phyloP scores from a whole-genome alignment of 2,329 filamentous ascomycete species.

The Lachnellula cervina region DNA sequence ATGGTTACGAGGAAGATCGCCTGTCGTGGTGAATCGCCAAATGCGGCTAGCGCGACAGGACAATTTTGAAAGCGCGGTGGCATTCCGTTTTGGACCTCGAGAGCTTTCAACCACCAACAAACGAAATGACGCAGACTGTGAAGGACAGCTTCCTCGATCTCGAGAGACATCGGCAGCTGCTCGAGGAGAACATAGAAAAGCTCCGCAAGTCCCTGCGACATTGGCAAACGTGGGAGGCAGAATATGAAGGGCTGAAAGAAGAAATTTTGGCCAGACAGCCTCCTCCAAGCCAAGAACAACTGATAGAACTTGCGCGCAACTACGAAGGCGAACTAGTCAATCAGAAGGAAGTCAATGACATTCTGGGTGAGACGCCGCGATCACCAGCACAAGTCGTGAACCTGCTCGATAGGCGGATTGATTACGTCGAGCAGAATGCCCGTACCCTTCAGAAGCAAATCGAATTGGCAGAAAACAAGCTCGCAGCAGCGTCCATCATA shows the following conservation, averaged over 20 bases:
- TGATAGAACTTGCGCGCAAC: conserved; percentile 47
- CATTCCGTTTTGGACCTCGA: not conserved
- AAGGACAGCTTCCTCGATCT: conserved; percentile 54
- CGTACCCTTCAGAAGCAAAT: conserved; percentile 66
- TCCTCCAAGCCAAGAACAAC: conserved; percentile 43
- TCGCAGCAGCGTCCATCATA: conserved; percentile 57
- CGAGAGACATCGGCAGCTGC: conserved; percentile 67
- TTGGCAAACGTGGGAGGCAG: conserved; percentile 87
- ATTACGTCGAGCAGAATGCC: conserved; percentile 85
- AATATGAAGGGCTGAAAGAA: conserved; percentile 86
- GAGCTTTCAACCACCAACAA: not conserved
- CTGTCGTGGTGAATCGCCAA: too few relatives aligned
- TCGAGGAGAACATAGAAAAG: conserved; percentile 71
- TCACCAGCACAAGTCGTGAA: conserved; percentile 59
- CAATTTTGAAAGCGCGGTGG: too few relatives aligned
- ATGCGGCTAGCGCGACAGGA: not conserved
- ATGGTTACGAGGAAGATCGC: too few relatives aligned
- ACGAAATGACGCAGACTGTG: conserved; percentile 24
- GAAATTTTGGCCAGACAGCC: conserved; percentile 53
- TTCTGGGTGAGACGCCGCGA: conserved; percentile 40
- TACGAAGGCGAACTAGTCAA: conserved; percentile 58
- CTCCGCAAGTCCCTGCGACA: conserved; percentile 73
- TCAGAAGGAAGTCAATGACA: conserved; percentile 50
- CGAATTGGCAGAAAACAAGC: conserved; percentile 60
- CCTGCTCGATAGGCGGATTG: conserved; percentile 69